Evolutionary conservation across 1,139 yeast genomes (phyloP), one percentile per base, ranked within the genome.

Genomic region (Arxiozyma telluris): DNA sequence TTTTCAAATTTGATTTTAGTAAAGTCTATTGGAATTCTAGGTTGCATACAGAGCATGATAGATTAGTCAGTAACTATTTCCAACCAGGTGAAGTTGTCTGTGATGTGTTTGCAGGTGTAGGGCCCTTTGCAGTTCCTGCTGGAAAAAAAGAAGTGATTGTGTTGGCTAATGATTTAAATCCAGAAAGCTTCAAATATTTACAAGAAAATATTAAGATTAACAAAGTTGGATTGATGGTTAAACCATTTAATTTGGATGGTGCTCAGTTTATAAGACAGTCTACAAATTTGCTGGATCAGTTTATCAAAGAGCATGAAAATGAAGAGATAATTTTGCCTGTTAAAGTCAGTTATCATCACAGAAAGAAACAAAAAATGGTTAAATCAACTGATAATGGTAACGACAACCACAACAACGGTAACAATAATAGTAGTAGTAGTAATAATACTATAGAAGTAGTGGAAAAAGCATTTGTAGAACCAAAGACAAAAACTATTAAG

Each of bases 61-160:
- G 98, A 56, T 72, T 94, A 50, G 84, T 93, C 12, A 66, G 72
- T 2, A 64, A 71, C 41, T 70, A 68, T 54, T 91, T 94, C 66
- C 65, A 78, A 57, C 74, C 78, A 1, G 78, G 83, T 12, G 87
- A 85, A 57, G 87, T 88, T 1, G 88, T 94, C 0, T 89, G 90
- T 60, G 99, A 94, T 73, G 98, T 90, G 0, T 88, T 94, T 80
- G 98, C 97, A 0, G 99, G 99, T 42, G 98, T 94, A 1, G 99
- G 99, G 0, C 99, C 99, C 2, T 94, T 94, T 74, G 94, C 96
- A 1, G 82, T 93, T 0, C 99, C 99, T 0, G 96, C 97, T 0
- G 98, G 91, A 20, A 90, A 87, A 69, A 88, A 85, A 57, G 77
- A 79, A 21, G 87, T 83, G 3, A 70, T 91, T 53, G 96, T 88